Evolutionary conservation across 306 rosid genomes (phyloP), one percentile per base, ranked within the genome.

Genomic region (Parietaria judaica): DNA sequence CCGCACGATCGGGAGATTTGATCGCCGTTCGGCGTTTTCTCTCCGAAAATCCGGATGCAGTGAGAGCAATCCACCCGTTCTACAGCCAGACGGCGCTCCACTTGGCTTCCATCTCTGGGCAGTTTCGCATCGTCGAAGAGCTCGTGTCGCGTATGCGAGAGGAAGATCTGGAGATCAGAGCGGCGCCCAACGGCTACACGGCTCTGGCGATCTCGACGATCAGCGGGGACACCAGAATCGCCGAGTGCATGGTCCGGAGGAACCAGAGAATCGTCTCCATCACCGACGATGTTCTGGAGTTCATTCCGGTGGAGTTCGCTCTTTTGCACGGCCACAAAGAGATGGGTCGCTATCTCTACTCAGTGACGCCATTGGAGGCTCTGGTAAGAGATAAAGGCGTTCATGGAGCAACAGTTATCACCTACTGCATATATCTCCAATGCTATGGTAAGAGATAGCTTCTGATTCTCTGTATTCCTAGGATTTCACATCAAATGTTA

Each of bases 361-460:
- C 43, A 1, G 12, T 12, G 1, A 61, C 45, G 7, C 54, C 54
- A 11, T 7, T 3, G 3, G 14, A 61, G 34, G 44, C 46, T 16
- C 14, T 61, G 4, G 7, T 3, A 37, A 14, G 37, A 5, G 65
- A 46, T 0, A 43, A 60, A 1, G 64, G 64, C 14, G 7, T n/a
- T 0, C 23, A 61, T 31, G 65, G 65, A 6, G 65, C 65, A 17
- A 47, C 54, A 31, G 41, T 61, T 3, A 3, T 61, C 47, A 44
- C 38, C 36, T 38, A 45, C 4, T 46, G 44, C 45, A 16, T 61
- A 2, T 23, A 23, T 23, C 54, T 14, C 5, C 14, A 61, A 61
- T 11, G 14, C 17, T 61, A 10, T 61, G 52, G 65, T 61, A 47
- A 60, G 61, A 3, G 44, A 49, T 11, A 4, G 11, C 11, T 4